phyloP scores from a whole-genome alignment of 2,329 filamentous ascomycete genomes.

The Metarhizium guizhouense region DNA sequence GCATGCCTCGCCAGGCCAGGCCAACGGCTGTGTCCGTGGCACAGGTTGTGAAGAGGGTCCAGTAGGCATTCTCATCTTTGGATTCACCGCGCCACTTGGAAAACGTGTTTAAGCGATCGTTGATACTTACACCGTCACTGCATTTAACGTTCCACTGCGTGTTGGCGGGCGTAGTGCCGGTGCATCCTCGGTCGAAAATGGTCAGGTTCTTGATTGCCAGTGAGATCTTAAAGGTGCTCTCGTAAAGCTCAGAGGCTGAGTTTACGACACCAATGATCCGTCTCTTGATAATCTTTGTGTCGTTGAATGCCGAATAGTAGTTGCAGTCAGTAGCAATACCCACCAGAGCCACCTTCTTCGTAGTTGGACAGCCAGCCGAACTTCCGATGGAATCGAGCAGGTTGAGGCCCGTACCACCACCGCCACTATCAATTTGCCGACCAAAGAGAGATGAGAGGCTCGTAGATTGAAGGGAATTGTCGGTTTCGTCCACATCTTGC shows the following conservation, averaged over 20 bases:
- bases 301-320: slow-evolving; percentile 67
- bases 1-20: slow-evolving; percentile 84
- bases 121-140: slow-evolving; percentile 53
- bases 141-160: slow-evolving; percentile 83
- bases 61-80: slow-evolving; percentile 78
- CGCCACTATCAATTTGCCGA: slow-evolving; percentile 64
- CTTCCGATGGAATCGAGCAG: slow-evolving; percentile 70
- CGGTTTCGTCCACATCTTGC: slow-evolving; percentile 45
- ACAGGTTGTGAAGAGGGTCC: slow-evolving; percentile 80
- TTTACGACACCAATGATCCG: slow-evolving; percentile 84
- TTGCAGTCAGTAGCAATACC: slow-evolving; percentile 91
- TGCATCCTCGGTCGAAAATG: slow-evolving; percentile 67
- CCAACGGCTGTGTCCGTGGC: slow-evolving; percentile 78
- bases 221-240: slow-evolving; percentile 88
- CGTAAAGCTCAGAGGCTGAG: slow-evolving; percentile 77
- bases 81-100: slow-evolving; percentile 77
- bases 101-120: slow-evolving; percentile 75
- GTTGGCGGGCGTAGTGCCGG: slow-evolving; percentile 53
- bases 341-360: slow-evolving; percentile 84
- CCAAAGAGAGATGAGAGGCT: slow-evolving; percentile 61
- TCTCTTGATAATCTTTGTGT: slow-evolving; percentile 47
- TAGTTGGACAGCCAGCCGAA: slow-evolving; percentile 74
- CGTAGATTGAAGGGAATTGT: slow-evolving; percentile 45
- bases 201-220: slow-evolving; percentile 82
- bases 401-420: slow-evolving; percentile 61